Percentiles rank a stretch among this genome's conserved stretches.
Evolutionary conservation across 2,329 filamentous ascomycete genomes (phyloP).

Genomic region (Dendryphion nanum): DNA sequence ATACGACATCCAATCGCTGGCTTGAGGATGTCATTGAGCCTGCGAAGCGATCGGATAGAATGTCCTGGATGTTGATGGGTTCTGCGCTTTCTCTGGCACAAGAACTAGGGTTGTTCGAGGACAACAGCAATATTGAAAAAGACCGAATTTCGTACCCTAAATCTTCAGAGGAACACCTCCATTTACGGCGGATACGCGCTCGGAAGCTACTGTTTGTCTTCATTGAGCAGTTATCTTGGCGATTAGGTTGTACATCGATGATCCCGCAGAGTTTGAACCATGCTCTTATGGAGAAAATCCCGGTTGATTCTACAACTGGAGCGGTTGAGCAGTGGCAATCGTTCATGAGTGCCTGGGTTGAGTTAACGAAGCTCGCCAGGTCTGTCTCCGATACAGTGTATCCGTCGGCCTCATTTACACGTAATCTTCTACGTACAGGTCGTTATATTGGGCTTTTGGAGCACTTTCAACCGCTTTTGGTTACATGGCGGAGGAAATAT

Average conservation of each 20-base stretch:
- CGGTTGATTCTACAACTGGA: conserved; percentile 36
- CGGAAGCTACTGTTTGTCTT: conserved; percentile 44
- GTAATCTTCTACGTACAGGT: conserved; percentile 45
- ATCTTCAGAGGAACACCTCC: conserved; percentile 26
- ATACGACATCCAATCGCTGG: conserved; percentile 45
- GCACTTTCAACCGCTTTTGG: conserved; percentile 44
- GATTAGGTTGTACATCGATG: conserved; percentile 52
- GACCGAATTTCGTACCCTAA: conserved; percentile 35
- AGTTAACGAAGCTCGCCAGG: conserved; percentile 45
- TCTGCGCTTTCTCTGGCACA: conserved; percentile 54
- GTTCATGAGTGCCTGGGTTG: conserved; percentile 53
- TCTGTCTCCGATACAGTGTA: conserved; percentile 56
- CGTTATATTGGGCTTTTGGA: conserved; percentile 52
- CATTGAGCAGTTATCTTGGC: conserved; percentile 52
- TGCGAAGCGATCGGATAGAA: conserved; percentile 54
- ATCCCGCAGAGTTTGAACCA: conserved; percentile 48
- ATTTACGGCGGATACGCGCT: conserved; percentile 32
- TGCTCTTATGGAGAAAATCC: conserved; percentile 40
- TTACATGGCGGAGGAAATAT: conserved; percentile 41
- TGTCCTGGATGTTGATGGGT: conserved; percentile 61
- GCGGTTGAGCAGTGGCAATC: conserved; percentile 48
- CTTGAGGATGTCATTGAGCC: conserved; percentile 56
- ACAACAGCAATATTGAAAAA: conserved; percentile 36
- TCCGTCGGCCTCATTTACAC: conserved; percentile 43
- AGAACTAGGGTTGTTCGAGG: conserved; percentile 53